Percentiles rank a stretch among this genome's conserved stretches.
Conservation (phyloP, 2,329 filamentous ascomycete genomes). For the Harringtonia aguacate region DNA sequence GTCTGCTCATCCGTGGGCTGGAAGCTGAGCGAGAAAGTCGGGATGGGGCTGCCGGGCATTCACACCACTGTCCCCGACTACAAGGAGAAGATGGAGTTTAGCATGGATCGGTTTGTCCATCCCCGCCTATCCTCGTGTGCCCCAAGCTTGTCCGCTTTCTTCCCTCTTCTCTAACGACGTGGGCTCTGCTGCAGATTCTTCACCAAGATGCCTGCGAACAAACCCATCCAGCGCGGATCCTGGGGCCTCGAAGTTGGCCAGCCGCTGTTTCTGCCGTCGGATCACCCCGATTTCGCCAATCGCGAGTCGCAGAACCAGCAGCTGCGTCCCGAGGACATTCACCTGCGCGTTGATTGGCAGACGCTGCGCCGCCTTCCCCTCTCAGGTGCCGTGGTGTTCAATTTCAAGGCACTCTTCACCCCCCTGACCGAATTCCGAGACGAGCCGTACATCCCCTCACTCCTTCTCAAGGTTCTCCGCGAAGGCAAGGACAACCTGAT, state of each 20-base stretch:
- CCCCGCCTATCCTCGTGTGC: no score
- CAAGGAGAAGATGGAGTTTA: constrained; percentile 77
- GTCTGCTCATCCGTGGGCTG: constrained; percentile 75
- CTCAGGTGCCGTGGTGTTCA: constrained; percentile 68
- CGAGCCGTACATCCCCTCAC: constrained; percentile 61
- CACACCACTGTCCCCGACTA: constrained; percentile 71
- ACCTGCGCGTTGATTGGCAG: constrained; percentile 80
- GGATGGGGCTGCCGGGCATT: constrained; percentile 57
- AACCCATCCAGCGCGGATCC: constrained; percentile 72
- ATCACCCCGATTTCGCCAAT: constrained; percentile 38
- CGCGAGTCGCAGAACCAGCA: constrained; percentile 6
- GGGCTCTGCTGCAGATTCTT: constrained; percentile 3
- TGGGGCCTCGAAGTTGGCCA: constrained; percentile 73
- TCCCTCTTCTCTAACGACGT: not conserved
- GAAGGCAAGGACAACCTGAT: constrained; percentile 35
- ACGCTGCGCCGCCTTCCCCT: constrained; percentile 70
- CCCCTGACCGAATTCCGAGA: constrained; percentile 57
- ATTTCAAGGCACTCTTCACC: constrained; percentile 82
- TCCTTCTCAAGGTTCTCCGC: constrained; percentile 57
- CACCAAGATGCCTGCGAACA: constrained; percentile 56
- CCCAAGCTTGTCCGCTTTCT: no score
- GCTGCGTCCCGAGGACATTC: constrained; percentile 44
- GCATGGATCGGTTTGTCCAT: constrained; percentile 72
- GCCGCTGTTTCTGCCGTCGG: constrained; percentile 53
- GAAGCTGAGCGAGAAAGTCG: constrained; percentile 67